Evolutionary conservation across 441 rosid genomes (phyloP), one percentile per base, ranked within the genome.

Genomic region (Kokia cookei): DNA sequence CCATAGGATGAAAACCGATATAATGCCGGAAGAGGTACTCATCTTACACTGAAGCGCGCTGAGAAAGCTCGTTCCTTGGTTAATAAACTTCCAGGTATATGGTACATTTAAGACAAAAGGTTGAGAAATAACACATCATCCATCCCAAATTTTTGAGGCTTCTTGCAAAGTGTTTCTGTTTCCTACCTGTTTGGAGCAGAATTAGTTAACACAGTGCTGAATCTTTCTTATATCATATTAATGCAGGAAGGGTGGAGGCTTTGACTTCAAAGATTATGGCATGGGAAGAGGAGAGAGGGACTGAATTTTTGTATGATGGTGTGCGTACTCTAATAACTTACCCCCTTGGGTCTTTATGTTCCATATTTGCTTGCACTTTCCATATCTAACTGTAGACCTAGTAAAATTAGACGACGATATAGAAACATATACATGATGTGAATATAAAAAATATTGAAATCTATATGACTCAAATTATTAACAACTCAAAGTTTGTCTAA

Each of bases 1-100:
- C 29, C 50, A 66, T 82, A 93, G 99, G 98, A 96, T 65, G 96
- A 92, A 24, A 96, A 96, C 77, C 81, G 99, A 79, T 96, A 96
- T 70, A 93, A 90, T 79, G 98, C 98, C 73, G 97, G 98, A 78
- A 86, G 85, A 85, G 99, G 99, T 69, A 89, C 98, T 82, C 99
- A 93, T 87, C 95, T 96, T 70, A 89, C 86, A 68, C 97, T 96
- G 75, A 96, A 93, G 77, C 97, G 97, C 71, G 99, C 98, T 64
- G 99, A 93, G 84, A 96, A 92, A 84, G 99, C 99, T 76, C 98
- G 99, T 71, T 69, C 90, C 45, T 84, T 93, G 79, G 97, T 92
- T 75, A 93, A 83, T 80, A 96, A 96, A 80, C 91, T 96, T 75
- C 97, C 97, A 81, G 97, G 99, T 89, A 82, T 19, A 58, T 51